A percentile compares a stretch with the other conserved stretches of the same genome.
Evolutionary conservation across 129 eudicot species (phyloP).

Genomic region (Deinandra increscens): DNA sequence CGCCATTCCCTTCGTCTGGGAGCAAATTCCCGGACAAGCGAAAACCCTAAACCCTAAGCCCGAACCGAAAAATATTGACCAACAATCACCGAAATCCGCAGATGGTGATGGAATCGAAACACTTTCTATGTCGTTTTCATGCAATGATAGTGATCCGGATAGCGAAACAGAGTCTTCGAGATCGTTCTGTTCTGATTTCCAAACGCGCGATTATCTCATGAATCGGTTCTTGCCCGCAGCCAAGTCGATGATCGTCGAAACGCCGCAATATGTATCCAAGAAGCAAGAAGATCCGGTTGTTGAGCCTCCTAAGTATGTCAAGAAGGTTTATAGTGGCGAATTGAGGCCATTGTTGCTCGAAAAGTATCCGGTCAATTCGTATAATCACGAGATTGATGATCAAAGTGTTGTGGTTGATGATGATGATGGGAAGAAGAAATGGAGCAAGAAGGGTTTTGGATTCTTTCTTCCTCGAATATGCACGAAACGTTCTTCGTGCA

Average conservation of each 20-base stretch:
- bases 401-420: slow-evolving; percentile 44
- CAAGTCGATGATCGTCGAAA: slow-evolving; percentile 70
- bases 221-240: slow-evolving; percentile 92
- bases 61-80: slow-evolving; percentile 21
- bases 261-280: slow-evolving; percentile 54
- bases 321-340: slow-evolving; percentile 60
- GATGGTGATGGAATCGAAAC: slow-evolving; percentile 60
- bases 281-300: slow-evolving; percentile 40
- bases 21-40: slow-evolving; percentile 75
- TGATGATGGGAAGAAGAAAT: slow-evolving; percentile 25
- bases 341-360: slow-evolving; percentile 48
- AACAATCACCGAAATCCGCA: slow-evolving; percentile 43
- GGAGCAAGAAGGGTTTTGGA: slow-evolving; percentile 66
- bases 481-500: slow-evolving; percentile 56
- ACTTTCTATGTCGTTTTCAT: slow-evolving; percentile 55
- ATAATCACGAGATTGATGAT: slow-evolving; percentile 31
- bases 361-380: slow-evolving; percentile 35
- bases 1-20: slow-evolving; percentile 89
- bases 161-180: slow-evolving; percentile 51
- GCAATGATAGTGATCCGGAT: slow-evolving; percentile 46
- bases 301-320: slow-evolving; percentile 44
- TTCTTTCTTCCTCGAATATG: slow-evolving; percentile 78
- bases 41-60: no score
- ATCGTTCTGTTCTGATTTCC: slow-evolving; percentile 46
- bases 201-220: slow-evolving; percentile 79